These are phyloP conservation scores for Syzygium aqueum DNA, from an alignment of 345 rosid species.

Conservation along the genomic window DNA sequence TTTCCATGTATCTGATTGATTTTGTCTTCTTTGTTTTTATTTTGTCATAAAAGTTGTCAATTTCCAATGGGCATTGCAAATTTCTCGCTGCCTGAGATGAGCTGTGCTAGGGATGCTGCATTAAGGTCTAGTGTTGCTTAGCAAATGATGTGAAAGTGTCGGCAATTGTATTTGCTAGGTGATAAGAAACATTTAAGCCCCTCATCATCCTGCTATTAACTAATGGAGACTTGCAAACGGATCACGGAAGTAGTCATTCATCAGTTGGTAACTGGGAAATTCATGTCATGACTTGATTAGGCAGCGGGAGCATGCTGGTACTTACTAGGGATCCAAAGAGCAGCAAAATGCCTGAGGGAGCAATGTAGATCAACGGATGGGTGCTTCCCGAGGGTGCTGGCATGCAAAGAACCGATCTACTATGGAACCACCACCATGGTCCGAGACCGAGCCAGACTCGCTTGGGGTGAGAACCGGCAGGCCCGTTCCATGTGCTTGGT, in stretches of 20 bases:
- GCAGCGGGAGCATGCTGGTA: conserved; percentile 99
- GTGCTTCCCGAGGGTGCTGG: conserved; percentile 42
- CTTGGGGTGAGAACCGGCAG: conserved; percentile 52
- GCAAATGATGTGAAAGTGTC: neutral
- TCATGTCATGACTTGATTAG: conserved; percentile 13
- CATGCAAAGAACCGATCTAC: conserved; percentile 67
- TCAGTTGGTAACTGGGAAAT: neutral
- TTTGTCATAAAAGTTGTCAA: neutral
- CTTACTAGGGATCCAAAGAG: conserved; percentile 78
- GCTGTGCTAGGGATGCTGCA: neutral
- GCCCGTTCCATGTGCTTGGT: conserved; percentile 57
- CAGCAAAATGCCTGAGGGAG: conserved; percentile 69
- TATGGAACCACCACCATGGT: conserved; percentile 55
- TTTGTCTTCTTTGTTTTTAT: neutral
- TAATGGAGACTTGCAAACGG: neutral
- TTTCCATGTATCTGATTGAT: neutral
- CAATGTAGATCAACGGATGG: conserved; percentile 44
- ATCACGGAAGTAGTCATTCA: neutral
- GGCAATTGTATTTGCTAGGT: neutral
- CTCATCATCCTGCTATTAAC: neutral
- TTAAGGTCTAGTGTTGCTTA: neutral
- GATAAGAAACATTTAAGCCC: neutral
- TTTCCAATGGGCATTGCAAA: neutral
- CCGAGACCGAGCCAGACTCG: conserved; percentile 33
- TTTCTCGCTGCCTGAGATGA: neutral